Evolutionary conservation across 2,329 filamentous ascomycete genomes (phyloP).

Genomic region (Atkinsonella texensis): DNA sequence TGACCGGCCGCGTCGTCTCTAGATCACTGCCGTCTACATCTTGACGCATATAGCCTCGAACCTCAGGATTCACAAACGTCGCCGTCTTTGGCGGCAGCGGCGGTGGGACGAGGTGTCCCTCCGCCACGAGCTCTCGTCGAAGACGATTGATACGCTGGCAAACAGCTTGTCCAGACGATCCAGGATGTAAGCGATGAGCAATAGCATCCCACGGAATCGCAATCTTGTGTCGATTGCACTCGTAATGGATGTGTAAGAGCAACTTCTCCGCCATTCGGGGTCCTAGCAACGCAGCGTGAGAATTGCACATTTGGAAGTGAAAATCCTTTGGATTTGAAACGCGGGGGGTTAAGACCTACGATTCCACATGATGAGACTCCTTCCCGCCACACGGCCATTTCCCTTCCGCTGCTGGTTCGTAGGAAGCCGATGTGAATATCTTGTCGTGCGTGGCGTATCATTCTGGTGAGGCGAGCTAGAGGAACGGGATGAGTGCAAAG

Average conservation of each 20-base stretch:
- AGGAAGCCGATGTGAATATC: conserved; percentile 14
- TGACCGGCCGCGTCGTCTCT: conserved; percentile 17
- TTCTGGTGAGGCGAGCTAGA: conserved; percentile 5
- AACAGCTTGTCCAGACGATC: conserved; percentile 26
- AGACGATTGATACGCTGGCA: conserved; percentile 25
- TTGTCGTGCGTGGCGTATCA: conserved; percentile 8
- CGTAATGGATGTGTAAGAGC: conserved; percentile 28
- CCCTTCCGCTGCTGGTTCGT: conserved; percentile 14
- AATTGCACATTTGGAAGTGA: neutral
- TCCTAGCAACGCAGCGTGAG: conserved; percentile 17
- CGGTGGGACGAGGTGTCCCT: conserved; percentile 32
- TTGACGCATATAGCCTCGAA: conserved; percentile 23
- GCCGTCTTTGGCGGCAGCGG: conserved; percentile 19
- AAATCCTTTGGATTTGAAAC: no score
- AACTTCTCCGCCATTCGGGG: conserved; percentile 35
- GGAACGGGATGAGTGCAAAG: neutral
- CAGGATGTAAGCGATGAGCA: conserved; percentile 29
- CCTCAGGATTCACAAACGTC: conserved; percentile 10
- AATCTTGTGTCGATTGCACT: conserved; percentile 20
- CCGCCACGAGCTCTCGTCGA: conserved; percentile 20
- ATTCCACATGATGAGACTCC: conserved; percentile 30
- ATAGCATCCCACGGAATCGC: conserved; percentile 27
- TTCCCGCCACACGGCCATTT: conserved; percentile 21
- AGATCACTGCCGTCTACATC: conserved; percentile 14
- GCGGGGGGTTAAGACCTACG: conserved; percentile 19